Conservation (phyloP, 768 basidiomycete species). For the Tricholoma bakamatsutake region DNA sequence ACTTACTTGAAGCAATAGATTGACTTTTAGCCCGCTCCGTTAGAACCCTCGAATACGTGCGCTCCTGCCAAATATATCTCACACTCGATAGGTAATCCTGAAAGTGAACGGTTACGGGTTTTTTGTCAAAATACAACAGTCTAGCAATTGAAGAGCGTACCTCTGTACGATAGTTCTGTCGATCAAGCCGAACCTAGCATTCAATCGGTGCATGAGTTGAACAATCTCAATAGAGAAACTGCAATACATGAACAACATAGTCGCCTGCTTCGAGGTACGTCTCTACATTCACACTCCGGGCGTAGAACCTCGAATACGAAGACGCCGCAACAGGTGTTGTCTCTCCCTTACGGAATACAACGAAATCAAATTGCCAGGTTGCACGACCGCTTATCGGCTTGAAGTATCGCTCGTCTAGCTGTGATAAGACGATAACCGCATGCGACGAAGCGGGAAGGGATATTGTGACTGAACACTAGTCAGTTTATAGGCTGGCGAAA, state of each 20-base stretch:
- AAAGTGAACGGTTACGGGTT: background rate
- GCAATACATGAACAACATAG: conserved; percentile 23
- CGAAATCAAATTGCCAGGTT: conserved; percentile 31
- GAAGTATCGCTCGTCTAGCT: conserved; percentile 31
- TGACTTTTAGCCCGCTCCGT: conserved; percentile 12
- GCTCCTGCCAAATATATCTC: conserved; percentile 4
- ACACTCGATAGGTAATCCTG: conserved; percentile 2
- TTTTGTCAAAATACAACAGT: no score
- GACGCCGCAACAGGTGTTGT: conserved; percentile 18
- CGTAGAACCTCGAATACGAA: conserved; percentile 8
- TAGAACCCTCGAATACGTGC: conserved; percentile 4
- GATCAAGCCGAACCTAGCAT: conserved; percentile 14
- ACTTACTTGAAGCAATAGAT: conserved; percentile 13
- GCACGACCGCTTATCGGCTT: conserved; percentile 18
- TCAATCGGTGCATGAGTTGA: background rate
- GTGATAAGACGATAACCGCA: conserved; percentile 32
- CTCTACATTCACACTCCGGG: conserved; percentile 25
- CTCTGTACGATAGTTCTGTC: background rate
- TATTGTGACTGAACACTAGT: conserved; percentile 25
- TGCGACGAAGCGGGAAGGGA: conserved; percentile 21
- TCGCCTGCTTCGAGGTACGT: conserved; percentile 20
- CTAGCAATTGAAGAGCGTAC: background rate
- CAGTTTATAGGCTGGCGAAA: background rate
- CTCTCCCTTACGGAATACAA: conserved; percentile 29
- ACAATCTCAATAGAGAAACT: background rate